Evolutionary conservation across 2,329 filamentous ascomycete genomes (phyloP).

Genomic region (Colletotrichum limetticola): DNA sequence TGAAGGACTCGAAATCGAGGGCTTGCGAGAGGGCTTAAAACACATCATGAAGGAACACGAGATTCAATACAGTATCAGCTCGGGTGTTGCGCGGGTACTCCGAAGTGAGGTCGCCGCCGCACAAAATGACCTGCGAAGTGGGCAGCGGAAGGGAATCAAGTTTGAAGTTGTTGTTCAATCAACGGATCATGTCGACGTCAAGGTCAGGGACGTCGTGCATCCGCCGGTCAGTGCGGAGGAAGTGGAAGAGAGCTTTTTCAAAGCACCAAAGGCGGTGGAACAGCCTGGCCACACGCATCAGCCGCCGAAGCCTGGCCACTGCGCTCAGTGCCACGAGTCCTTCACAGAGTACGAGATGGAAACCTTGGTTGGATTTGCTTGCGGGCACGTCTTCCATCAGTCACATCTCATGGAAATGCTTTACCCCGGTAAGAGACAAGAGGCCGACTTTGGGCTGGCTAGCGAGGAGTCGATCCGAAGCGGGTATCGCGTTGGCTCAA

Average conservation of each 20-base stretch:
- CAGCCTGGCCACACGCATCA: constrained; percentile 44
- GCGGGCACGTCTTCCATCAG: constrained; percentile 84
- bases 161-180: constrained; percentile 76
- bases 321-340: constrained; percentile 65
- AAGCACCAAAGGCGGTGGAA: constrained; percentile 36
- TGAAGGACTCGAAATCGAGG: constrained; percentile 91
- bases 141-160: constrained; percentile 87
- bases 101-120: constrained; percentile 87
- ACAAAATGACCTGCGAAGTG: constrained; percentile 82
- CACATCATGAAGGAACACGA: constrained; percentile 97
- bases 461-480: constrained; percentile 53
- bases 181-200: constrained; percentile 54
- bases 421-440: constrained; percentile 55
- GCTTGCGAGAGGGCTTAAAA: constrained; percentile 85
- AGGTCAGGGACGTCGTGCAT: constrained; percentile 50
- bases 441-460: constrained; percentile 57
- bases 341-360: constrained; percentile 74
- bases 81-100: constrained; percentile 87
- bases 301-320: constrained; percentile 63
- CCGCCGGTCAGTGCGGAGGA: constrained; percentile 31
- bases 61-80: constrained; percentile 91
- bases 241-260: constrained; percentile 32
- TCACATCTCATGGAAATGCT: constrained; percentile 72
- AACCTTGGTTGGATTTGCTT: constrained; percentile 82
- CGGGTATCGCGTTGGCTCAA: constrained; percentile 79